Evolutionary conservation across 2,329 filamentous ascomycete genomes (phyloP).

Genomic region (Xylariaceae sp.): DNA sequence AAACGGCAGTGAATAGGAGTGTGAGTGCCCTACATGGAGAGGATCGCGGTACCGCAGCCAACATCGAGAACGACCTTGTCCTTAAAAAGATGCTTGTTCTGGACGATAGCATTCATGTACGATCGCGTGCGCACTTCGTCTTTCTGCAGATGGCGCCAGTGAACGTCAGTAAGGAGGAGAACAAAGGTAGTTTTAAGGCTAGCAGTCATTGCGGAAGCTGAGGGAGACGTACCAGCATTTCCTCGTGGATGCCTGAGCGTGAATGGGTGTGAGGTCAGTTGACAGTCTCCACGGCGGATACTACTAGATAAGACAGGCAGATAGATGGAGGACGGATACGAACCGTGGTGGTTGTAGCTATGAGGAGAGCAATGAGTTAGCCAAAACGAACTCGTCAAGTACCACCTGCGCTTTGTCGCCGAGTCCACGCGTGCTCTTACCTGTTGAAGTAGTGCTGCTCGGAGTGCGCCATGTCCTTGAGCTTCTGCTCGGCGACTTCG

Average conservation of each 20-base stretch:
- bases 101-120: conserved; percentile 95
- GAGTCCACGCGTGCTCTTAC: conserved; percentile 40
- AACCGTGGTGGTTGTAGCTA: conserved; percentile 98
- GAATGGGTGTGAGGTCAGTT: conserved; percentile 15
- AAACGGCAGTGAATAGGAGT: neutral
- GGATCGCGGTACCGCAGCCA: conserved; percentile 93
- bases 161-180: conserved; percentile 24
- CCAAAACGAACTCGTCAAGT: conserved; percentile 16
- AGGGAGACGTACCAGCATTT: conserved; percentile 77
- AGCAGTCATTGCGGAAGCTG: conserved; percentile 14
- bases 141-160: conserved; percentile 56
- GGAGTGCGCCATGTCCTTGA: conserved; percentile 78
- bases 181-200: neutral
- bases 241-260: conserved; percentile 79
- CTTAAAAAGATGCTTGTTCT: conserved; percentile 93
- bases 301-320: neutral
- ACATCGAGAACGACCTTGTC: conserved; percentile 85
- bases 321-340: conserved; percentile 32
- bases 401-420: neutral
- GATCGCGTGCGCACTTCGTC: conserved; percentile 95
- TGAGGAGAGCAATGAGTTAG: conserved; percentile 16
- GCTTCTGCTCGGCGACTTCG: conserved; percentile 55
- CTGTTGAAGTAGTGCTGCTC: conserved; percentile 99
- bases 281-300: conserved; percentile 13
- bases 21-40: conserved; percentile 74